phyloP scores from a whole-genome alignment of 768 basidiomycete genomes.

The Serendipita sp. region DNA sequence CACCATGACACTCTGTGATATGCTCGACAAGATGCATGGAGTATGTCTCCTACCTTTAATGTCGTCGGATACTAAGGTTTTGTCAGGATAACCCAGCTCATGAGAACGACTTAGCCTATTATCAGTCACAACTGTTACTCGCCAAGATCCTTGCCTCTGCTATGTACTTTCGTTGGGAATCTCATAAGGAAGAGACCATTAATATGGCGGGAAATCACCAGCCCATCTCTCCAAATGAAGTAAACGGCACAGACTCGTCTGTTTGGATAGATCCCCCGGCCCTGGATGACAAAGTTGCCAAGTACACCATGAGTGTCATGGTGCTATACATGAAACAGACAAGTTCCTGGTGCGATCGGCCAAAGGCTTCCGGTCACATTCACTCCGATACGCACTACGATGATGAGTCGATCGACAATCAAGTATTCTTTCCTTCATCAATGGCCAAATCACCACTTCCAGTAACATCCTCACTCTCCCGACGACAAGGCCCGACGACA shows the following conservation, averaged over 20 bases:
- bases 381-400: conserved; percentile 56
- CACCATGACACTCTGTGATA: conserved; percentile 56
- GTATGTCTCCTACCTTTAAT: conserved; percentile 23
- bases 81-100: conserved; percentile 26
- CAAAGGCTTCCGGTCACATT: conserved; percentile 44
- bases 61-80: too few relatives aligned
- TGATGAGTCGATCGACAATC: conserved; percentile 40
- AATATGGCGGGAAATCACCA: conserved; percentile 19
- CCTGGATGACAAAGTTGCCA: conserved; percentile 67
- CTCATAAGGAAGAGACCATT: conserved; percentile 23
- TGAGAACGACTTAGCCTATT: conserved; percentile 44
- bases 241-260: conserved; percentile 14
- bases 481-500: background rate
- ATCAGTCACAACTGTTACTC: conserved; percentile 76
- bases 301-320: conserved; percentile 69
- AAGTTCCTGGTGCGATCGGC: conserved; percentile 33
- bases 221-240: conserved; percentile 23
- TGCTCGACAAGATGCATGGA: conserved; percentile 62
- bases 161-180: conserved; percentile 62
- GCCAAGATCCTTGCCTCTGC: conserved; percentile 65
- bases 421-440: conserved; percentile 17
- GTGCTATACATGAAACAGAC: conserved; percentile 67
- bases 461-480: background rate
- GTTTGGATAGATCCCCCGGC: conserved; percentile 50
- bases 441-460: conserved; percentile 12